Conservation (phyloP, 306 rosid species). For the Gillenia trifoliata region DNA sequence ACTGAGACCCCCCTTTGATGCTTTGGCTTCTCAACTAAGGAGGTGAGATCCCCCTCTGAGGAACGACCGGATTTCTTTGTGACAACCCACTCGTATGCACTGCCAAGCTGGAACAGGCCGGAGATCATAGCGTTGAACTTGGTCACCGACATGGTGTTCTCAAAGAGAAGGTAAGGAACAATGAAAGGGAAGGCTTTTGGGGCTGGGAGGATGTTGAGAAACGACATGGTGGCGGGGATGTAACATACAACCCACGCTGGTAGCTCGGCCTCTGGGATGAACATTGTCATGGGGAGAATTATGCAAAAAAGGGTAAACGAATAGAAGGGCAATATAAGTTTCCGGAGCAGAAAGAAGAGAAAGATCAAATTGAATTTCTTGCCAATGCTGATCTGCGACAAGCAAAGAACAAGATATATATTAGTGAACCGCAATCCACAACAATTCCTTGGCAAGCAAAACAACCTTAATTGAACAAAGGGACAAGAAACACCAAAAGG, state of each 20-base stretch:
- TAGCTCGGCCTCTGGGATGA: constrained; percentile 77
- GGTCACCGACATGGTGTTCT: constrained; percentile 92
- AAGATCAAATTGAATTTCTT: constrained; percentile 89
- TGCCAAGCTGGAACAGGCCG: constrained; percentile 84
- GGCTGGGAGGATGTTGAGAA: constrained; percentile 86
- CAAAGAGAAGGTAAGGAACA: constrained; percentile 90
- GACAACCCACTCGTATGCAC: constrained; percentile 94
- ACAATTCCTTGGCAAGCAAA: background rate
- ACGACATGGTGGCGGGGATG: constrained; percentile 85
- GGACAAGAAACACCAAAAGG: background rate
- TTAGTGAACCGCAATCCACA: background rate
- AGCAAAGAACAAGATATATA: background rate
- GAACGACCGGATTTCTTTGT: constrained; percentile 93
- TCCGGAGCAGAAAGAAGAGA: constrained; percentile 85
- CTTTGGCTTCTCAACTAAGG: constrained; percentile 55
- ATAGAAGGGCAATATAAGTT: constrained; percentile 80
- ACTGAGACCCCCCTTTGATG: constrained; percentile 58
- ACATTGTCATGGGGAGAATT: constrained; percentile 95
- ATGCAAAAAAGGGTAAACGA: constrained; percentile 88
- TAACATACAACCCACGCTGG: constrained; percentile 90
- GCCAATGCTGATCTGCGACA: constrained; percentile 70
- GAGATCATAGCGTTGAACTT: constrained; percentile 95
- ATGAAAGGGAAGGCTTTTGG: constrained; percentile 91
- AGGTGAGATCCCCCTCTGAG: constrained; percentile 74
- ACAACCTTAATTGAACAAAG: background rate